Conservation (phyloP, 164 flowering plant genomes). For the Cinnamomum micranthum region DNA sequence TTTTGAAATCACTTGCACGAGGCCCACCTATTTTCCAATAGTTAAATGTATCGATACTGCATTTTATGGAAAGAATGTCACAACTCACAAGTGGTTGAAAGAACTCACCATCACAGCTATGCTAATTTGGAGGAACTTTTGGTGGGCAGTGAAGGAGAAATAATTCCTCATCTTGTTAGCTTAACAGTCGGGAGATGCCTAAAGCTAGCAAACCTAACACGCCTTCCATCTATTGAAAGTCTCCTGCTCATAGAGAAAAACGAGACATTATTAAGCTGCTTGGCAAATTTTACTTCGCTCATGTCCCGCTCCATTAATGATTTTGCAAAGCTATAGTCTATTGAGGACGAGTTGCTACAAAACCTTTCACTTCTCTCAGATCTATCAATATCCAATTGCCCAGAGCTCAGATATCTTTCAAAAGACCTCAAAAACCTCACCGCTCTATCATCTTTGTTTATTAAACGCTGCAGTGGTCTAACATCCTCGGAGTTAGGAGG, state of each 20-base stretch:
- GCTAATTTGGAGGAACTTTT: slow-evolving; percentile 3
- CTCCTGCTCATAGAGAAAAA: background rate
- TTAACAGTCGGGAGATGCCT: background rate
- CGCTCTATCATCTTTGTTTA: background rate
- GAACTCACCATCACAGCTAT: background rate
- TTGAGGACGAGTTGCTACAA: slow-evolving; percentile 5
- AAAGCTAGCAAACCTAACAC: background rate
- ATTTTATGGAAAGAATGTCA: background rate
- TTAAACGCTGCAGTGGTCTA: too few relatives aligned
- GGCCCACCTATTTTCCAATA: too few relatives aligned
- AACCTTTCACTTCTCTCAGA: background rate
- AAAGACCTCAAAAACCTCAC: slow-evolving; percentile 8
- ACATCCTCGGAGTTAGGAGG: background rate
- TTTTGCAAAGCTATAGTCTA: background rate
- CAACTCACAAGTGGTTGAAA: background rate
- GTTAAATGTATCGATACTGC: too few relatives aligned
- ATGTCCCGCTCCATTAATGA: background rate
- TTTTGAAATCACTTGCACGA: too few relatives aligned
- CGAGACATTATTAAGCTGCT: background rate
- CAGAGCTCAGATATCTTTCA: slow-evolving; percentile 4
- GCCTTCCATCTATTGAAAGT: background rate
- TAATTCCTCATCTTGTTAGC: background rate
- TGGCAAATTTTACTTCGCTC: background rate
- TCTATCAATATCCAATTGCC: background rate
- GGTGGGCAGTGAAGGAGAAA: background rate